Base-by-base conservation (phyloP, 2,329 filamentous ascomycete genomes). In the Hymenoscyphus linearis region DNA sequence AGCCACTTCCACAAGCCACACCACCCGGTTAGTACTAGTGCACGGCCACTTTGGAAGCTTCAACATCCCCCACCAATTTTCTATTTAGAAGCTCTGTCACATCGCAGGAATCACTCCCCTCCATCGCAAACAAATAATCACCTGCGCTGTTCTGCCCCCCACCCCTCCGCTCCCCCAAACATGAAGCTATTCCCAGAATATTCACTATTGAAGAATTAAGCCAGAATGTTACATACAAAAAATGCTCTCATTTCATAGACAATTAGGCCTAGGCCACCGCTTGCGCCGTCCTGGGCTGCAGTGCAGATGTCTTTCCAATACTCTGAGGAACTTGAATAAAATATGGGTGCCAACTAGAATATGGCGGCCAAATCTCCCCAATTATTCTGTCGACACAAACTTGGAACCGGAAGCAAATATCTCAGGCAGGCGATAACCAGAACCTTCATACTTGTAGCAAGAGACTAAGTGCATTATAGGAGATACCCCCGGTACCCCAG, bases 151-250 rank as follows among this genome's bases (percentile, higher is more conserved):
- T n/a, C n/a, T n/a, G n/a, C n/a, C n/a, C n/a, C n/a, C n/a, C n/a
- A n/a, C n/a, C n/a, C n/a, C n/a, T 50, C 44, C 50, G 47, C 35
- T 25, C 13, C 18, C 31, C 31, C 22, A 27, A 57, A 31, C 44
- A 66, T 68, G 60, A 62, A 62, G 58, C 57, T 65, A 61, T 63
- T 53, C 35, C 18, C 50, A 62, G n/a, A n/a, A n/a, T n/a, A n/a
- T n/a, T n/a, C n/a, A n/a, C n/a, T n/a, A n/a, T n/a, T n/a, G n/a
- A 64, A 66, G 59, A 52, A 57, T 59, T 27, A 52, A 64, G 31
- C 54, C 44, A 50, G 5, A 22, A 50, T 50, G 44, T 13, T 68
- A 64, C 40, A 12, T 35, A 54, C 14, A 50, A 37, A 52, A 44
- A 10, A 63, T 56, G 37, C 62, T 66, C 55, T 53, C 60, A 40